phyloP scores from a whole-genome alignment of 1,139 yeast species.

The Barnettozyma hawaiiensis region DNA sequence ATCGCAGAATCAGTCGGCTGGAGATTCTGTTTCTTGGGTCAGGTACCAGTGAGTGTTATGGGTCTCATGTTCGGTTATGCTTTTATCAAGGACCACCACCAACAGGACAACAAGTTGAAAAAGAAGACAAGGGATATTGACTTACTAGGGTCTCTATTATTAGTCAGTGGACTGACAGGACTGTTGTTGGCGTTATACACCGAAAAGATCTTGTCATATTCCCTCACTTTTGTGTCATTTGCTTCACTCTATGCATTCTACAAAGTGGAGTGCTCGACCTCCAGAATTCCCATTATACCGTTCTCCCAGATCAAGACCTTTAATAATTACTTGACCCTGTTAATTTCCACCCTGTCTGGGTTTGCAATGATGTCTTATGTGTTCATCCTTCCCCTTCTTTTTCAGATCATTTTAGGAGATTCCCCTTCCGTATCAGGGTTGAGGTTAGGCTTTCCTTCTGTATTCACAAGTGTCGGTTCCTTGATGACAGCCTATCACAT shows the following conservation, averaged over 20 bases:
- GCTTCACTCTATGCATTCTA: slow-evolving; percentile 8
- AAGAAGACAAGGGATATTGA: slow-evolving; percentile 48
- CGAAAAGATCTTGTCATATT: not conserved
- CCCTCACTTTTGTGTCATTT: slow-evolving; percentile 1
- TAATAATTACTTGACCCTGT: slow-evolving; percentile 28
- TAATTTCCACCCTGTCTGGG: slow-evolving; percentile 35
- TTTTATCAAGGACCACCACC: slow-evolving; percentile 30
- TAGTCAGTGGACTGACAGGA: slow-evolving; percentile 37
- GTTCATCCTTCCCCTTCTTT: slow-evolving; percentile 36
- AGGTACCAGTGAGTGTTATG: slow-evolving; percentile 52
- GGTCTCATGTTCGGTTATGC: slow-evolving; percentile 36
- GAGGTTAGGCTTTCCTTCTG: slow-evolving; percentile 38
- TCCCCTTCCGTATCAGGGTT: slow-evolving; percentile 47
- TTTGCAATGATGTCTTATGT: slow-evolving; percentile 34
- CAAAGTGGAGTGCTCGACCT: slow-evolving; percentile 29
- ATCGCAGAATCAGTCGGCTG: slow-evolving; percentile 66
- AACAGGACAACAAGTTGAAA: slow-evolving; percentile 15
- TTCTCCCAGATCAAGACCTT: slow-evolving; percentile 28
- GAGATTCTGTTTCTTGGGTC: slow-evolving; percentile 54
- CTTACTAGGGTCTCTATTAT: slow-evolving; percentile 54
- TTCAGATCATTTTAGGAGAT: slow-evolving; percentile 43
- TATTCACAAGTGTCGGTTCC: slow-evolving; percentile 38
- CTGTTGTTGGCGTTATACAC: slow-evolving; percentile 29
- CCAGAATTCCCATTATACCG: slow-evolving; percentile 36
- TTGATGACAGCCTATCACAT: slow-evolving; percentile 34